Base-by-base conservation (phyloP, 192 early-diverging fungal species). In the Cladochytrium replicatum region DNA sequence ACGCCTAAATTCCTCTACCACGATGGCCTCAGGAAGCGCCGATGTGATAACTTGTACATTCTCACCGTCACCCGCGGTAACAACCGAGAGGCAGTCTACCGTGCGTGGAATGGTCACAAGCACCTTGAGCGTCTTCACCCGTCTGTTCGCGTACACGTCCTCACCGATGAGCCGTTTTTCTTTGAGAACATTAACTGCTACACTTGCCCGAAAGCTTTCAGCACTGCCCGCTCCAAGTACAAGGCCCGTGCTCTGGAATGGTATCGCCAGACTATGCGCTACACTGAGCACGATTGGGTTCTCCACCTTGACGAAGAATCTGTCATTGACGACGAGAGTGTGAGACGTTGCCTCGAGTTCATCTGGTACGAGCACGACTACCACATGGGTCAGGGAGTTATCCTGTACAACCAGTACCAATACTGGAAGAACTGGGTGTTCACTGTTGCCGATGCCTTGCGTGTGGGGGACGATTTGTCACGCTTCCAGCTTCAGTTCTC, bases 401-500 rank as follows among this genome's bases (percentile, higher is more conserved):
- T 77, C 50, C 44, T 77, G 23, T 77, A 77, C 63, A 77, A 77
- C 60, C 74, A 77, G 52, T 72, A 77, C 61, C 41, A 49, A 25
- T 77, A 74, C 58, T 77, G 74, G 74, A 55, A 21, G 47, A 77
- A 77, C 63, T 67, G 64, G 52, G 43, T 77, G 45, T 77, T 64
- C 60, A 77, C 74, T 5, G 74, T 77, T 26, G 74, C 70, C 9
- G 74, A 77, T 50, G 74, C 63, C 22, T 29, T 77, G 26, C 55
- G 74, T 15, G 74, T 77, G 22, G 69, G 67, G 29, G 74, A 77
- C 60, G 74, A 77, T 46, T 37, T 77, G 38, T 48, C 64, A 6
- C 48, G 74, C n/a, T 77, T 77, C 62, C 74, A 77, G 45, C 46
- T 77, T 19, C 74, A 77, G 63, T 74, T 71, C 65, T 66, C 67